These are phyloP conservation scores for Arabidopsis arenosa DNA, from an alignment of 345 rosid species.

Conservation along the genomic window DNA sequence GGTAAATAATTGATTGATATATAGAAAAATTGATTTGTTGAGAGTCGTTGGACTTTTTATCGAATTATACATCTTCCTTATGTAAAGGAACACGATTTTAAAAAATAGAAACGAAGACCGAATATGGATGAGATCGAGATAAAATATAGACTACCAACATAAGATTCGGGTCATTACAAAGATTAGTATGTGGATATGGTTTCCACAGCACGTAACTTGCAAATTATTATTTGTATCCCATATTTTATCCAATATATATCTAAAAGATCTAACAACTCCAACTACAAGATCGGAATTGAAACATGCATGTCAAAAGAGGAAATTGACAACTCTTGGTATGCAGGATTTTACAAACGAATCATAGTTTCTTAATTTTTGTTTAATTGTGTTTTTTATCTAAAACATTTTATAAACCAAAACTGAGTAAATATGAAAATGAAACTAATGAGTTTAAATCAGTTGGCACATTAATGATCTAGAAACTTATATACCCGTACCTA, in stretches of 20 bases:
- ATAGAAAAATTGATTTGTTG: slow-evolving; percentile 5
- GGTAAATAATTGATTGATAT: neutral
- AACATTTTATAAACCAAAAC: neutral
- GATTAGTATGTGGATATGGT: slow-evolving; percentile 32
- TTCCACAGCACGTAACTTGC: slow-evolving; percentile 26
- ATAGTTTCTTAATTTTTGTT: no score
- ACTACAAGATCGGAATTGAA: slow-evolving; percentile 4
- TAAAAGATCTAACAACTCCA: slow-evolving; percentile 29
- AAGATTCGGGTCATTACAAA: slow-evolving; percentile 18
- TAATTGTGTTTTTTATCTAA: no score
- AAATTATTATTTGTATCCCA: slow-evolving; percentile 6
- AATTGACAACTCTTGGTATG: slow-evolving; percentile 6
- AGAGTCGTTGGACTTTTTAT: neutral
- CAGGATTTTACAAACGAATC: slow-evolving; percentile 6
- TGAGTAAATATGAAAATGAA: slow-evolving; percentile 13
- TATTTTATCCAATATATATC: slow-evolving; percentile 5
- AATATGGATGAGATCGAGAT: slow-evolving; percentile 21
- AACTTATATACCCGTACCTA: neutral
- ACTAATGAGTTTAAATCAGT: neutral
- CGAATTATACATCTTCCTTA: neutral
- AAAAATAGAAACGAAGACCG: neutral
- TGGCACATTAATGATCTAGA: neutral
- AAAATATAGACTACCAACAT: slow-evolving; percentile 10
- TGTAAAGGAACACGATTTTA: neutral
- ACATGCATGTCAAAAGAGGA: slow-evolving; percentile 4